Base-by-base conservation (phyloP, 2,329 filamentous ascomycete species). In the Leptographium flavum region DNA sequence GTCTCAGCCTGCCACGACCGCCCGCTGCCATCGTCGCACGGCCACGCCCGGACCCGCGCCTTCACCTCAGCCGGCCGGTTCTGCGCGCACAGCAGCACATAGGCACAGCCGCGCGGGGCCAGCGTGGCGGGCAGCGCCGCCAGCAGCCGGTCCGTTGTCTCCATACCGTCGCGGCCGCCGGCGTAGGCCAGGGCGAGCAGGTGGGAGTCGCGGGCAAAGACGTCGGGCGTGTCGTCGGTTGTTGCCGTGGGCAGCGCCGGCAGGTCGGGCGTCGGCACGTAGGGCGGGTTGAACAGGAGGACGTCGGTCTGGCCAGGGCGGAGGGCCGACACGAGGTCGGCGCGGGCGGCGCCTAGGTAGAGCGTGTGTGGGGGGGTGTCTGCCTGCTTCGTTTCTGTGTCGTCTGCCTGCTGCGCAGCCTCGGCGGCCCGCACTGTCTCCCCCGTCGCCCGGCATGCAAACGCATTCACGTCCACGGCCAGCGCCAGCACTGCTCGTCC, bases 271-370 rank as follows among this genome's bases (percentile, higher is more conserved):
- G 88, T 93, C 2, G 92, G 92, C 14, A 98, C 92, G 59, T 98
- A 98, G 1, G 92, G 92, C 44, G 92, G 92, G 59, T 98, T 98
- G 71, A 96, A 98, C 25, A 98, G 73, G 50, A 98, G 71, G 11
- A 98, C 73, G 58, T 98, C 92, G 5, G 94, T 73, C 33, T 64
- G 63, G 3, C 70, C 67, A 0, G 65, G 57, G 8, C 73, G 70
- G 35, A 93, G 64, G 1, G 80, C 66, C 3, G 72, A 62, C 5
- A 73, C 70, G 1, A 98, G 70, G 57, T 96, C 86, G 2, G 76
- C 81, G 47, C 78, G 78, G 23, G 81, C 59, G 17, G 81, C 74
- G 35, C 78, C 81, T 8, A 92, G 62, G 54, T 82, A 85, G 9
- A 64, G 55, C 3, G 66, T 19, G 13, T 35, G 5, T 21, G 5